phyloP scores from a whole-genome alignment of 495 filamentous ascomycete species.

The Neurospora intermedia region DNA sequence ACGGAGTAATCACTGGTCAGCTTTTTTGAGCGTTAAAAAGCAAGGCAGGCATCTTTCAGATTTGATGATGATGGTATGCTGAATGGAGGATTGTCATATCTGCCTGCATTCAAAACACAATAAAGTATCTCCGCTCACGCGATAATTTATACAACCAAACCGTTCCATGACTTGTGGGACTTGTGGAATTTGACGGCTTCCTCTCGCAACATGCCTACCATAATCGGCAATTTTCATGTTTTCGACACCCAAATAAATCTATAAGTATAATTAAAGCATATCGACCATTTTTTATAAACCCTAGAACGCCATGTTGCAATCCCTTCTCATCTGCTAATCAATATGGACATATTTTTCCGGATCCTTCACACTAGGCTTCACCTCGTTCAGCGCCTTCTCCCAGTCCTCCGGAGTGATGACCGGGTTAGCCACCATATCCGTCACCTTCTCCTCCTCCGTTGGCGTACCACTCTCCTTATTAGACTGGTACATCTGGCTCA shows the following conservation, averaged over 20 bases:
- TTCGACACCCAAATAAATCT: not conserved
- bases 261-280: not conserved
- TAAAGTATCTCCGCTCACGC: not conserved
- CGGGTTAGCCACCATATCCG: slow-evolving; percentile 23
- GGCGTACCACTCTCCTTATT: slow-evolving; percentile 5
- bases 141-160: not conserved
- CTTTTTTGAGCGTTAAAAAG: not conserved
- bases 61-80: not conserved
- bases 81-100: not conserved
- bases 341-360: slow-evolving; percentile 13
- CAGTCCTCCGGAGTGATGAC: slow-evolving; percentile 65
- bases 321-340: not conserved
- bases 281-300: not conserved
- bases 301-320: not conserved
- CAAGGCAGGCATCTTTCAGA: not conserved
- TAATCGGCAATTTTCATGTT: not conserved
- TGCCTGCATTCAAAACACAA: not conserved
- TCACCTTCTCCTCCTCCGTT: not conserved
- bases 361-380: slow-evolving; percentile 73
- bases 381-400: slow-evolving; percentile 55
- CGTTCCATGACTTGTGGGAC: not conserved
- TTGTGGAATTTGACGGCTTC: not conserved
- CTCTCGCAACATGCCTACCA: not conserved
- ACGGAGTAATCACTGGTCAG: not conserved
- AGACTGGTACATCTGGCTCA: slow-evolving; percentile 10